Evolutionary conservation across 106 monocot genomes (phyloP), one percentile per base, ranked within the genome.

Genomic region (Triglochin maritima): DNA sequence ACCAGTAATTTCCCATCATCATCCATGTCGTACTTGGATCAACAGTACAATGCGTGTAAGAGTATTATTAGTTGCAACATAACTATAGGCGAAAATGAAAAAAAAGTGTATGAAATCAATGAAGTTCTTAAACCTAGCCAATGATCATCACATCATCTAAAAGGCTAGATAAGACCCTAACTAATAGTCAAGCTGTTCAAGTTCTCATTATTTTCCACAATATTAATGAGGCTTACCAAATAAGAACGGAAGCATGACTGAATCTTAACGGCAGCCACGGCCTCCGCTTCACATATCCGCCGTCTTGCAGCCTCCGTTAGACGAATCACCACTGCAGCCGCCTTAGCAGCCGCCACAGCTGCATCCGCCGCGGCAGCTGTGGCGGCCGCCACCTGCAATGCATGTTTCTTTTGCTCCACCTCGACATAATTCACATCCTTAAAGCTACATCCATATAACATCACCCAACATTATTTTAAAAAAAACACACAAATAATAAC

Each of bases 181-280:
- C 29, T 29, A 29, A 29, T 29, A 29, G 29, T 29, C 29, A 29
- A 29, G 29, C 29, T 29, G 29, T 29, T 29, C 0, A 29, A 29
- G 29, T 29, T 29, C 29, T 29, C 29, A 29, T 29, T 29, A 29
- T 29, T 29, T 29, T 29, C 29, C 29, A 29, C 29, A 29, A 29
- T 0, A 29, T 29, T 29, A 29, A 29, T 29, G 29, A 29, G 29
- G 1, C 29, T 29, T 29, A 89, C 89, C 85, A 89, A 70, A 59
- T 89, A 79, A 50, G 80, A 69, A 62, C 89, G 52, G 49, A 83
- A 89, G 48, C 57, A 51, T 17, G 85, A 48, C 71, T 89, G 89
- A 16, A 89, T 86, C 73, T 78, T 83, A 17, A 76, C 63, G 2
- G 85, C 86, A 4, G 85, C 80, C 15, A 69, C 80, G 50, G 78